Percentiles rank a stretch among this genome's conserved stretches.
These are phyloP conservation scores for Hymenoscyphus fructigenus DNA, from an alignment of 2,329 filamentous ascomycete species.

Conservation along the genomic window DNA sequence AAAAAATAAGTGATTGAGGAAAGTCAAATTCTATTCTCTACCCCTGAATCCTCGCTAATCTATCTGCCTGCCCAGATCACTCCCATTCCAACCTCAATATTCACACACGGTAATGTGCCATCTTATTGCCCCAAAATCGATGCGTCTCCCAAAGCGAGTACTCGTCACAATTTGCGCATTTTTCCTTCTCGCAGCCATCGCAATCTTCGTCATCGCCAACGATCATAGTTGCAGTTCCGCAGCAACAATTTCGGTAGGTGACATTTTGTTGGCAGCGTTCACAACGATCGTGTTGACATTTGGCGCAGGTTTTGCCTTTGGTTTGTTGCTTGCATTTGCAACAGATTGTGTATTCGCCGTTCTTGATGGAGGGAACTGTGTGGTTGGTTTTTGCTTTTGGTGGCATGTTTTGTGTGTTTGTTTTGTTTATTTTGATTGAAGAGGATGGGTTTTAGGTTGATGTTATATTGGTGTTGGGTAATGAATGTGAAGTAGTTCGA, in stretches of 20 bases:
- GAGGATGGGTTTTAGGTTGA: background rate
- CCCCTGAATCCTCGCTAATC: no score
- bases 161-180: background rate
- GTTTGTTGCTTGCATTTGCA: background rate
- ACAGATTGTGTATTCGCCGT: background rate
- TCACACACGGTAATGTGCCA: background rate
- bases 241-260: background rate
- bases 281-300: background rate
- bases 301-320: background rate
- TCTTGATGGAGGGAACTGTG: background rate
- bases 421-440: background rate
- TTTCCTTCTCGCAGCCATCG: background rate
- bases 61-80: no score
- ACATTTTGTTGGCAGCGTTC: background rate
- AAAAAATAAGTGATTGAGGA: no score
- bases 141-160: background rate
- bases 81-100: no score
- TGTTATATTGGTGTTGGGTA: background rate
- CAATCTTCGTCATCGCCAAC: background rate
- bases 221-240: background rate
- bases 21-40: no score
- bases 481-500: no score
- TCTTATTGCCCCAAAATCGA: background rate
- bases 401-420: background rate
- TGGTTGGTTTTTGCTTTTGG: background rate